phyloP scores from a whole-genome alignment of 768 basidiomycete genomes.

The Roridomyces roridus region DNA sequence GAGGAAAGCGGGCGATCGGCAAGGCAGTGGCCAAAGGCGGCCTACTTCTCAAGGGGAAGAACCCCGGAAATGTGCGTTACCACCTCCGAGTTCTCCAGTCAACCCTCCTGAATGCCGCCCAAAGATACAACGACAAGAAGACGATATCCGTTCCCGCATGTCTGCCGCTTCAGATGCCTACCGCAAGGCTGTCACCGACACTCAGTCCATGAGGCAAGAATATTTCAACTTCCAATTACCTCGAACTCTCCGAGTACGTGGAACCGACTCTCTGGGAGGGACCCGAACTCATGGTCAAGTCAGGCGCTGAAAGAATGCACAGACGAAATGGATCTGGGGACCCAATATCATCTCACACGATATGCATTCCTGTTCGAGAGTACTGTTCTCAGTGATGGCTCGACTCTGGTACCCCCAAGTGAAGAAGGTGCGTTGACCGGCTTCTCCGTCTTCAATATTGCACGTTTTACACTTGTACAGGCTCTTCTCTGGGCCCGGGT shows the following conservation, averaged over 20 bases:
- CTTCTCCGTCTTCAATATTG: background rate
- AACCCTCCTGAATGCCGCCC: conserved; percentile 15
- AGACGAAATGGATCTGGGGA: conserved; percentile 97
- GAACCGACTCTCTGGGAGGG: background rate
- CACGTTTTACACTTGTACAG: background rate
- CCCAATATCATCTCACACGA: conserved; percentile 94
- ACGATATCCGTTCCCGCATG: conserved; percentile 88
- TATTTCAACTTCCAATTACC: conserved; percentile 98
- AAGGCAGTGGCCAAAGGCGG: conserved; percentile 94
- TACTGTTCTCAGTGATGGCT: conserved; percentile 87
- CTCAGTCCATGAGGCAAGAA: conserved; percentile 91
- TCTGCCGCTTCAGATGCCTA: conserved; percentile 88
- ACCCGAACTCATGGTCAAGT: conserved; percentile 6
- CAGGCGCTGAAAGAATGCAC: conserved; percentile 93
- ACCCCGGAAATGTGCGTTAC: conserved; percentile 77
- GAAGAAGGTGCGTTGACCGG: conserved; percentile 63
- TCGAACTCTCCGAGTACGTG: conserved; percentile 83
- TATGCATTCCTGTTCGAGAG: conserved; percentile 96
- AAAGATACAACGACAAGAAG: conserved; percentile 91
- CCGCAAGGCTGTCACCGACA: conserved; percentile 88
- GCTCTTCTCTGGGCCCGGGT: conserved; percentile 40
- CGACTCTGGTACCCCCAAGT: conserved; percentile 75
- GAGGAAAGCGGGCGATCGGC: conserved; percentile 83
- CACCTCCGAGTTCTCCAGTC: conserved; percentile 14
- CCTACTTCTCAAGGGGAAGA: conserved; percentile 88